A percentile compares a stretch with the other conserved stretches of the same genome.
Conservation (phyloP, 768 basidiomycete genomes). For the Cyclocybe cylindracea region DNA sequence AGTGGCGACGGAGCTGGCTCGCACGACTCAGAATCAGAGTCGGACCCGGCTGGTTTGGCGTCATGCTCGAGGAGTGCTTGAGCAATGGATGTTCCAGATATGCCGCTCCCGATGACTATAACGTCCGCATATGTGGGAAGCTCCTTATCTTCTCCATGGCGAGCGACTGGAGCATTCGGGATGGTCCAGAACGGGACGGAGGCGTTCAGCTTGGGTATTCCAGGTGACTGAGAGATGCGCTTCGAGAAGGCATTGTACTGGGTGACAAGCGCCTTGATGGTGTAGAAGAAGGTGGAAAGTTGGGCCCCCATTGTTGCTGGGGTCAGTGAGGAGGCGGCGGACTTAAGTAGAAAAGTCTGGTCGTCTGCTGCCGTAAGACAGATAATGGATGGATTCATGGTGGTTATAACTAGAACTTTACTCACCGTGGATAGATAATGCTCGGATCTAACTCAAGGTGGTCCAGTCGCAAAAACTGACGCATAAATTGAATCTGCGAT, state of each 20-base stretch:
- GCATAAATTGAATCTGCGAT: too few species aligned
- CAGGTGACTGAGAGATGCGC: constrained; percentile 44
- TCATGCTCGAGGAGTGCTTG: constrained; percentile 48
- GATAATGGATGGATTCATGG: too few species aligned
- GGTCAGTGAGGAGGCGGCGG: neutral
- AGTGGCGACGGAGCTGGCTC: neutral
- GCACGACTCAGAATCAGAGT: too few species aligned
- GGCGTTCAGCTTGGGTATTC: constrained; percentile 56
- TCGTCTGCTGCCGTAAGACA: too few species aligned
- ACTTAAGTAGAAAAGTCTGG: neutral
- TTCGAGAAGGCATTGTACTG: constrained; percentile 23
- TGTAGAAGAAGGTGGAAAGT: constrained; percentile 18
- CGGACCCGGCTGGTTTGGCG: constrained; percentile 9
- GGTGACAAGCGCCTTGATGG: constrained; percentile 16
- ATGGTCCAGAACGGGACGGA: constrained; percentile 65
- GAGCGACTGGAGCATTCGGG: constrained; percentile 50
- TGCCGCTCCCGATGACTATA: constrained; percentile 77
- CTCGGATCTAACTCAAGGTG: too few species aligned
- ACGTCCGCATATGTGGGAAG: constrained; percentile 59
- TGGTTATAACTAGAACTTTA: too few species aligned
- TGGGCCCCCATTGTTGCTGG: constrained; percentile 18
- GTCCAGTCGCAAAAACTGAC: too few species aligned
- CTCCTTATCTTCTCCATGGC: constrained; percentile 24
- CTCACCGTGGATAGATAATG: too few species aligned
- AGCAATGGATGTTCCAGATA: constrained; percentile 66